phyloP scores from a whole-genome alignment of 805 yeast genomes.

The Pichia nanzhaoensis region DNA sequence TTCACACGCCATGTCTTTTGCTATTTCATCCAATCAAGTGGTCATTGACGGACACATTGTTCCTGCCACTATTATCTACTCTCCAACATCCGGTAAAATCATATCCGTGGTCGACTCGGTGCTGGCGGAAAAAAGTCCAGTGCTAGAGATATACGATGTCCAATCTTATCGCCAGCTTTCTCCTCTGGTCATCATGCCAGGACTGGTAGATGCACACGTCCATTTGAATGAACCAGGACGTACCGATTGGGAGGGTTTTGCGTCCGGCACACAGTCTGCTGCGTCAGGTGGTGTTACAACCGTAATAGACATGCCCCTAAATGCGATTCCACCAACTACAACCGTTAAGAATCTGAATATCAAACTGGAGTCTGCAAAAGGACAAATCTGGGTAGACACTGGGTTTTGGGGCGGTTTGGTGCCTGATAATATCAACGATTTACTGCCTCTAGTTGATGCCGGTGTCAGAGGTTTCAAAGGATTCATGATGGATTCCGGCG shows the following conservation, averaged over 20 bases:
- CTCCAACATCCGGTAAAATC: constrained; percentile 52
- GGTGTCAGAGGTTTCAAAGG: constrained; percentile 96
- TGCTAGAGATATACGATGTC: constrained; percentile 37
- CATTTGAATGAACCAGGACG: constrained; percentile 97
- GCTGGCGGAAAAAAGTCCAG: constrained; percentile 33
- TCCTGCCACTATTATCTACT: constrained; percentile 63
- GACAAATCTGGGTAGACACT: constrained; percentile 85
- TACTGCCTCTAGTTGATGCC: constrained; percentile 67
- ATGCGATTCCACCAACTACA: constrained; percentile 95
- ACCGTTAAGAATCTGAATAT: constrained; percentile 66
- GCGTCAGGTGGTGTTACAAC: constrained; percentile 96
- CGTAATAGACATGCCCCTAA: constrained; percentile 91
- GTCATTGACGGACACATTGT: constrained; percentile 39
- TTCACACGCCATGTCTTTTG: constrained; percentile 46
- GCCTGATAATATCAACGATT: constrained; percentile 65
- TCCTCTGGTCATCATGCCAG: constrained; percentile 72
- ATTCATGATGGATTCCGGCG: constrained; percentile 90
- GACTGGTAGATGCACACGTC: constrained; percentile 89
- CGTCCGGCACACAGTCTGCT: constrained; percentile 92
- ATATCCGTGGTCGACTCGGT: constrained; percentile 41
- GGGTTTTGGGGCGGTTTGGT: constrained; percentile 97
- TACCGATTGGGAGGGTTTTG: constrained; percentile 98
- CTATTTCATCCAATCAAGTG: constrained; percentile 55
- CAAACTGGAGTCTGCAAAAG: constrained; percentile 72
- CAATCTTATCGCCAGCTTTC: constrained; percentile 45